Percentiles rank a stretch among this genome's conserved stretches.
phyloP scores from a whole-genome alignment of 257 asterid genomes.

The Paraleonurus japonicus region DNA sequence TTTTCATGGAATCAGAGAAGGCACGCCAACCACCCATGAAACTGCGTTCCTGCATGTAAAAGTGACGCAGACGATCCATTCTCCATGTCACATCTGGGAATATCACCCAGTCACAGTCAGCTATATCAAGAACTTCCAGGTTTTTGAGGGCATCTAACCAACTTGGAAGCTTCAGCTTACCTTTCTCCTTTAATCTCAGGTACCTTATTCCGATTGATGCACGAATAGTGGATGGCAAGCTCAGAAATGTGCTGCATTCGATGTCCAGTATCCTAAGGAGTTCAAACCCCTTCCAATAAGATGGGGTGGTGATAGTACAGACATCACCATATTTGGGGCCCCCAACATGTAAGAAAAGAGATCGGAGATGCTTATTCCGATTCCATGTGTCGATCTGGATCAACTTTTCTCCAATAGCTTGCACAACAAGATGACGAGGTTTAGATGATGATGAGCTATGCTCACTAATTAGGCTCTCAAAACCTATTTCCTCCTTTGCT shows the following conservation, averaged over 20 bases:
- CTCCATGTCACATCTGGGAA: slow-evolving; percentile 23
- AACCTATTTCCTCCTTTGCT: slow-evolving; percentile 24
- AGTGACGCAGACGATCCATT: no score
- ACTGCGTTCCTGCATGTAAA: no score
- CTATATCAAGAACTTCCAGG: slow-evolving; percentile 18
- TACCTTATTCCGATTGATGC: slow-evolving; percentile 21
- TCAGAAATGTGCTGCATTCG: no score
- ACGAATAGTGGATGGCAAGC: neutral
- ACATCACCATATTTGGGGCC: no score
- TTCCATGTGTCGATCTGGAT: neutral
- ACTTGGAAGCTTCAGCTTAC: slow-evolving; percentile 13
- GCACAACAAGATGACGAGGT: no score
- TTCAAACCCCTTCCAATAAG: no score
- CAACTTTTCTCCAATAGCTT: neutral
- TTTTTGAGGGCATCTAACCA: slow-evolving; percentile 18
- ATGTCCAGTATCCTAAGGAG: slow-evolving; percentile 24
- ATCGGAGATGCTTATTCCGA: slow-evolving; percentile 8
- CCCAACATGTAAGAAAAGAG: slow-evolving; percentile 21
- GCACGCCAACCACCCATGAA: no score
- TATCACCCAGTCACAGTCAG: neutral
- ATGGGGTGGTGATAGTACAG: no score
- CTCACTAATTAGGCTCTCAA: neutral
- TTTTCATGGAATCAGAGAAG: neutral
- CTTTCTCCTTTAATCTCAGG: slow-evolving; percentile 3
- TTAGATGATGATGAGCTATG: neutral